Percentiles rank a stretch among this genome's conserved stretches.
These are phyloP conservation scores for Oryza punctata DNA, from an alignment of 176 grass and related monocot species.

Conservation along the genomic window DNA sequence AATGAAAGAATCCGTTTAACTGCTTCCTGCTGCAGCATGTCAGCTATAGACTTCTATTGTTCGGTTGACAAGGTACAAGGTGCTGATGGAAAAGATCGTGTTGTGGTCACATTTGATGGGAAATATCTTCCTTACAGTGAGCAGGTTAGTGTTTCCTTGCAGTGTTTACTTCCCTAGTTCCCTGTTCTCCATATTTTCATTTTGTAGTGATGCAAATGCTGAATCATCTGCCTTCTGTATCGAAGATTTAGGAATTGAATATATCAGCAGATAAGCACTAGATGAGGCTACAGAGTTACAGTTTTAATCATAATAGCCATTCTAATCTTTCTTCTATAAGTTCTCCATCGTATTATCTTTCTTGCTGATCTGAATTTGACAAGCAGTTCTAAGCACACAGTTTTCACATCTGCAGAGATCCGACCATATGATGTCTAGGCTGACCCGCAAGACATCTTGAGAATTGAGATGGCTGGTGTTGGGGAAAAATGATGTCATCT, in stretches of 20 bases:
- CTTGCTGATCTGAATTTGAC: neutral
- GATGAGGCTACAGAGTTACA: neutral
- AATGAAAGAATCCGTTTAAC: neutral
- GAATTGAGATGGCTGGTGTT: slow-evolving; percentile 37
- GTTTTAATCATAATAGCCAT: neutral
- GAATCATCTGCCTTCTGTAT: neutral
- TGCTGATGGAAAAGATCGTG: slow-evolving; percentile 79
- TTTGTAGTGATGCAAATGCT: neutral
- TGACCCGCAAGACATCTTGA: slow-evolving; percentile 43
- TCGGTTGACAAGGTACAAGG: slow-evolving; percentile 90
- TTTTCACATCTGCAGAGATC: slow-evolving; percentile 55
- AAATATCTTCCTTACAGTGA: slow-evolving; percentile 94
- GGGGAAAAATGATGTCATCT: neutral
- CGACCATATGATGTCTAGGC: slow-evolving; percentile 68
- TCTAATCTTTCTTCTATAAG: neutral
- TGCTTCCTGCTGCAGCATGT: slow-evolving; percentile 66
- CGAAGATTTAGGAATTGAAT: neutral
- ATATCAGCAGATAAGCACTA: neutral
- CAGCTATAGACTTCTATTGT: slow-evolving; percentile 93
- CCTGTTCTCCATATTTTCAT: slow-evolving; percentile 1
- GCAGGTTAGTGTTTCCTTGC: slow-evolving; percentile 57
- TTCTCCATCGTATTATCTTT: neutral
- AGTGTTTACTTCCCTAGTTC: neutral
- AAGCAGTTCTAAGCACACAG: slow-evolving; percentile 28
- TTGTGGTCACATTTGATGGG: slow-evolving; percentile 87